These are phyloP conservation scores for Yarrowia yakushimensis DNA, from an alignment of 805 yeast genomes.

Conservation along the genomic window DNA sequence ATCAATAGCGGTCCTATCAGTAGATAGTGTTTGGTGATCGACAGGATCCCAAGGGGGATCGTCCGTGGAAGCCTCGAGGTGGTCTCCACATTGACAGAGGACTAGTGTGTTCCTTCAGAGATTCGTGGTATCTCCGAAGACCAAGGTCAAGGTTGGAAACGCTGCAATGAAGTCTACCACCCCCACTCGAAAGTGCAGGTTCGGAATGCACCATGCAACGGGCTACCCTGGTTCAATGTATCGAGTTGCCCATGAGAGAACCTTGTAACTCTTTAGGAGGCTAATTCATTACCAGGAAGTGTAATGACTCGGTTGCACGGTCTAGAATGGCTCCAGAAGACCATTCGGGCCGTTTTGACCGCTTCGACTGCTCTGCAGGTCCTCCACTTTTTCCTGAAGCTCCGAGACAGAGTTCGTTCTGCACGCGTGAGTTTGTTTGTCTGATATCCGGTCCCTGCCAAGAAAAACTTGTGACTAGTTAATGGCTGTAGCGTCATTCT, in stretches of 20 bases:
- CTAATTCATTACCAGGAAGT: neutral
- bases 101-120: too few relatives aligned
- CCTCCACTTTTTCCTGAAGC: too few relatives aligned
- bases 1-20: neutral
- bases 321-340: neutral
- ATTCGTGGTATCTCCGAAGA: neutral
- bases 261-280: neutral
- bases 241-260: neutral
- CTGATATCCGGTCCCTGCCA: too few relatives aligned
- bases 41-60: neutral
- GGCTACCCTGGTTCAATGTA: too few relatives aligned
- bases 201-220: neutral
- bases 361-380: too few relatives aligned
- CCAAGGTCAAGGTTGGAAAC: neutral
- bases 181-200: neutral
- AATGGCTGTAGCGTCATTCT: too few relatives aligned
- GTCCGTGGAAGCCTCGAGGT: neutral
- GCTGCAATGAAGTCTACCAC: neutral
- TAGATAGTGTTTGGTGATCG: constrained; percentile 32
- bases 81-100: neutral
- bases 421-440: too few relatives aligned
- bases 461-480: too few relatives aligned
- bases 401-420: too few relatives aligned
- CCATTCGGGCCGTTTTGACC: neutral
- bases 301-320: too few relatives aligned